These are phyloP conservation scores for Rhodomyrtus psidioides DNA, from an alignment of 441 rosid species.

Conservation along the genomic window DNA sequence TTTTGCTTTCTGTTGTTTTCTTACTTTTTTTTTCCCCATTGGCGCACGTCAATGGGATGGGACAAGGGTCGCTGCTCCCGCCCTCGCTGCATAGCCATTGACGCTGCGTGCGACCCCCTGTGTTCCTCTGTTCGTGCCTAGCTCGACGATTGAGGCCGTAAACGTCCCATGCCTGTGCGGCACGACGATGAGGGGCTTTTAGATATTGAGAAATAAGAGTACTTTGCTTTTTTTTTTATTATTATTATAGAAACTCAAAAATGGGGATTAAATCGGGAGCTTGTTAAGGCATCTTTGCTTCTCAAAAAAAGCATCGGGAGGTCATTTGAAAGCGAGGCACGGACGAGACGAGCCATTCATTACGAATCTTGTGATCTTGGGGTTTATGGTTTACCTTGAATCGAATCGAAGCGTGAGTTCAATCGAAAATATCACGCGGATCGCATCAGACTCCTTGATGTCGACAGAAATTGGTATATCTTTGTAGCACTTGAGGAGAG, in stretches of 20 bases:
- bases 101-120: neutral
- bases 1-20: neutral
- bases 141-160: neutral
- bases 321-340: neutral
- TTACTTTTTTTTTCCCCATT: no score
- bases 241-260: neutral
- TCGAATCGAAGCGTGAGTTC: neutral
- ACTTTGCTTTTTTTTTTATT: no score
- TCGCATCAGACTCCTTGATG: neutral
- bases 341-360: no score
- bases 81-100: neutral
- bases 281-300: neutral
- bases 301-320: neutral
- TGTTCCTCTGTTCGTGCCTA: neutral
- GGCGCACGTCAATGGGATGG: neutral
- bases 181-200: neutral
- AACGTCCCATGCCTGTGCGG: neutral
- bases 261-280: fast-evolving
- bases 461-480: neutral
- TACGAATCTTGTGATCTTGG: no score
- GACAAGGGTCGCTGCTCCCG: neutral
- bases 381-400: neutral
- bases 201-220: no score
- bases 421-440: fast-evolving
- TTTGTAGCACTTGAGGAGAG: neutral